Evolutionary conservation across 2,329 filamentous ascomycete species (phyloP).

Genomic region (Clonostachys rhizophaga): DNA sequence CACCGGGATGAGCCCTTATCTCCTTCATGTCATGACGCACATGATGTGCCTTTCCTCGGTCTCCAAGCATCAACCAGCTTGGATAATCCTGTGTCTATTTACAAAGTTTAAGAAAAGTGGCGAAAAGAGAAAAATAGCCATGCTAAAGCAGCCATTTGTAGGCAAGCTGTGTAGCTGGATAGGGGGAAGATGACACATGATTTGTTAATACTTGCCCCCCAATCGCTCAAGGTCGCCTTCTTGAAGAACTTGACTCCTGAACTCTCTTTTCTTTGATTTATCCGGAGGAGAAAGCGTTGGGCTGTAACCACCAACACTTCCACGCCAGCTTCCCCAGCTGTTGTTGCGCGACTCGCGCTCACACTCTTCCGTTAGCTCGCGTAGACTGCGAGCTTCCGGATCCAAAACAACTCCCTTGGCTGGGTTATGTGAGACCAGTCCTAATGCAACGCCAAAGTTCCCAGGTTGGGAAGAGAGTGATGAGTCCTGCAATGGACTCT

Average conservation of each 20-base stretch:
- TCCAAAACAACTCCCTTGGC: constrained; percentile 8
- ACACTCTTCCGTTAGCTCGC: constrained; percentile 21
- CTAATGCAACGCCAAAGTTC: constrained; percentile 7
- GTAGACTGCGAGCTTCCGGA: constrained; percentile 17
- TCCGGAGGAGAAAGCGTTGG: constrained; percentile 5
- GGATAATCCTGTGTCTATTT: no score
- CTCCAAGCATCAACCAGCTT: no score
- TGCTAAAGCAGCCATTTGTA: no score
- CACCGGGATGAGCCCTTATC: no score
- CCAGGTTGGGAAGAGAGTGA: constrained; percentile 3
- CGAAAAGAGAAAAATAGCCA: no score
- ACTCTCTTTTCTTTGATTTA: neutral
- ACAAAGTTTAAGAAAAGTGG: no score
- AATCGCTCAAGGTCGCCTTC: constrained; percentile 18
- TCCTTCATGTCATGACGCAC: no score
- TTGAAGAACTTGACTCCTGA: constrained; percentile 7
- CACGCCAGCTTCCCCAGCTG: constrained; percentile 26
- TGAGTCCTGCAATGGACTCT: constrained; percentile 3
- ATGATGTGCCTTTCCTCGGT: no score
- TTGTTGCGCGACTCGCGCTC: constrained; percentile 15
- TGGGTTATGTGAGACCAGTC: constrained; percentile 5
- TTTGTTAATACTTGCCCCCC: constrained; percentile 14
- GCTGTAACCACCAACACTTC: constrained; percentile 5
- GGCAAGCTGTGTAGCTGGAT: no score
- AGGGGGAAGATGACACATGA: no score